Evolutionary conservation across 1,284 basidiomycete species (phyloP).

Genomic region (Cryptococcus deneoformans): DNA sequence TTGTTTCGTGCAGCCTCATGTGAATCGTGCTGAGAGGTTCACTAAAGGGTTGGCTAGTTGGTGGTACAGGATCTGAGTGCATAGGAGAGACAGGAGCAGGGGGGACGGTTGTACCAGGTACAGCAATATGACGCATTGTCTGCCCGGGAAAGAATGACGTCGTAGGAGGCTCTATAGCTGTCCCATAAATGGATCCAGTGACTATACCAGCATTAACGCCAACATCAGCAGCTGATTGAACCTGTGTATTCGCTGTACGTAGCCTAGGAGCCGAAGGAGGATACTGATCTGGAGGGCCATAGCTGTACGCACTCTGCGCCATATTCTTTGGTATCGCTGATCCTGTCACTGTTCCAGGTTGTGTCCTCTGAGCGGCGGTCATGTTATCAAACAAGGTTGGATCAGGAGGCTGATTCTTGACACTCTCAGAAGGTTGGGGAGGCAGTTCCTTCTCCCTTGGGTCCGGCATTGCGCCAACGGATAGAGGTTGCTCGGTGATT

Average conservation of each 20-base stretch:
- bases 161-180: neutral
- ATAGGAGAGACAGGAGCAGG: neutral
- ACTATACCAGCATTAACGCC: neutral
- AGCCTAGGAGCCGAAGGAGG: neutral
- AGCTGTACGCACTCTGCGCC: neutral
- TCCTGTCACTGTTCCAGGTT: neutral
- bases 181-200: neutral
- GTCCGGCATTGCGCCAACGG: slow-evolving; percentile 18
- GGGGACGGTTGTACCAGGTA: neutral
- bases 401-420: slow-evolving; percentile 9
- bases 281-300: neutral
- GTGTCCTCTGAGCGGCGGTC: neutral
- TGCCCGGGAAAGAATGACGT: neutral
- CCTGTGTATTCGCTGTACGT: neutral
- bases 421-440: slow-evolving; percentile 24
- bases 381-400: neutral
- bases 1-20: slow-evolving; percentile 3
- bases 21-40: slow-evolving; percentile 3
- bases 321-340: neutral
- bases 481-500: slow-evolving; percentile 13
- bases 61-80: neutral
- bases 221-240: neutral
- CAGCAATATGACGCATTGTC: neutral
- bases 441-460: slow-evolving; percentile 28
- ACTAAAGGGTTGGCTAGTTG: neutral